phyloP scores from a whole-genome alignment of 306 rosid genomes.

The Astragalus membranaceus region DNA sequence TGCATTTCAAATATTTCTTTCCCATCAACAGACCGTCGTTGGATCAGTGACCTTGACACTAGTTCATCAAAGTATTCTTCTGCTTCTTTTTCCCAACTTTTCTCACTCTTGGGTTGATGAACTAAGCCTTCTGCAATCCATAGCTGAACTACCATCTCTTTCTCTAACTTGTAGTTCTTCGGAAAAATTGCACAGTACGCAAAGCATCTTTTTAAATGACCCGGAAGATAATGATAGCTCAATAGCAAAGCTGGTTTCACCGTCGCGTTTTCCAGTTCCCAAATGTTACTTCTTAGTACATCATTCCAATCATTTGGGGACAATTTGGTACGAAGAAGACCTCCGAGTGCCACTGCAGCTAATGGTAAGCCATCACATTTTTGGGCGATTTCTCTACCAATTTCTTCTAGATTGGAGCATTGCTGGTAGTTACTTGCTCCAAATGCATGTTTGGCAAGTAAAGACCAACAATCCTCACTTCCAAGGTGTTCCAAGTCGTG shows the following conservation, averaged over 20 bases:
- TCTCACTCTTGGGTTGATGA: not conserved
- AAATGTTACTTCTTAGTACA: not conserved
- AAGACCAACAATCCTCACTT: conserved; percentile 25
- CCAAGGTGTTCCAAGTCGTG: conserved; percentile 17
- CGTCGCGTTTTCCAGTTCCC: not conserved
- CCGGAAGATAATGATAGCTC: not conserved
- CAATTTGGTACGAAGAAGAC: conserved; percentile 16
- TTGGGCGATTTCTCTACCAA: conserved; percentile 26
- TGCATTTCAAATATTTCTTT: too few species aligned
- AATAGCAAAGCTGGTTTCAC: not conserved
- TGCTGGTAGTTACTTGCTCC: not conserved
- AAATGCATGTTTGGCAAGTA: conserved; percentile 31
- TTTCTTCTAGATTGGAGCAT: conserved; percentile 3
- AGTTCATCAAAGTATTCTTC: conserved; percentile 24
- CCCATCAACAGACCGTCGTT: too few species aligned
- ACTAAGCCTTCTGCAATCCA: conserved; percentile 33
- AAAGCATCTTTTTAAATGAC: conserved; percentile 15
- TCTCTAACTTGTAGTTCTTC: not conserved
- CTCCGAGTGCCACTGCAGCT: conserved; percentile 36
- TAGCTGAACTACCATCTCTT: not conserved
- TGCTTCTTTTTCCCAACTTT: conserved; percentile 6
- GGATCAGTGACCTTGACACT: conserved; percentile 18
- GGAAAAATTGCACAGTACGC: conserved; percentile 16
- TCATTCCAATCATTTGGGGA: not conserved
- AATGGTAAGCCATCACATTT: conserved; percentile 39